These are phyloP conservation scores for Wickerhamomyces xylosicus DNA, from an alignment of 805 yeast species.

Conservation along the genomic window DNA sequence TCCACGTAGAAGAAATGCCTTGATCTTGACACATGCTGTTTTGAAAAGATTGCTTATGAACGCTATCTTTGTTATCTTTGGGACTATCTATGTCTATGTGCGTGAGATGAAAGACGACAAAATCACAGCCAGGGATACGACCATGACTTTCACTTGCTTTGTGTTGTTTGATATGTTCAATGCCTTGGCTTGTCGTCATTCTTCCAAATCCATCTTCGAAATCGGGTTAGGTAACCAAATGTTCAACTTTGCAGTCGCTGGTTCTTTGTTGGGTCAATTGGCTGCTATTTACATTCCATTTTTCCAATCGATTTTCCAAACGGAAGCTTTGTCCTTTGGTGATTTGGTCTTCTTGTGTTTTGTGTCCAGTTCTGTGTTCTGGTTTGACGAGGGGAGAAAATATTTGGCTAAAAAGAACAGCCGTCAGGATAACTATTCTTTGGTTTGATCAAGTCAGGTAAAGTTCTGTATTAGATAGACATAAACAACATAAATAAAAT, in stretches of 20 bases:
- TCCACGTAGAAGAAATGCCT: slow-evolving; percentile 85
- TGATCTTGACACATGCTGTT: slow-evolving; percentile 63
- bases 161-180: slow-evolving; percentile 95
- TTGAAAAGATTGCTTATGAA: slow-evolving; percentile 67
- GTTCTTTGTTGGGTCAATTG: slow-evolving; percentile 81
- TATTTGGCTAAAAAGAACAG: slow-evolving; percentile 15
- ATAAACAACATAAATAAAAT: too few species aligned
- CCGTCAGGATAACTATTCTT: slow-evolving; percentile 12
- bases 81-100: slow-evolving; percentile 81
- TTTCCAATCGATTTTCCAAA: slow-evolving; percentile 86
- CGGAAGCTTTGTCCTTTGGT: slow-evolving; percentile 70
- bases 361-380: slow-evolving; percentile 71
- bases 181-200: slow-evolving; percentile 88
- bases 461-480: not conserved
- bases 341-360: slow-evolving; percentile 57
- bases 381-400: slow-evolving; percentile 79
- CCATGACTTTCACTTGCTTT: slow-evolving; percentile 97
- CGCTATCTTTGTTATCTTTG: slow-evolving; percentile 67
- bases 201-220: slow-evolving; percentile 72
- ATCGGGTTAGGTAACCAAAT: slow-evolving; percentile 74
- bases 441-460: slow-evolving; percentile 15
- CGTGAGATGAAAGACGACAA: slow-evolving; percentile 77
- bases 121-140: slow-evolving; percentile 90
- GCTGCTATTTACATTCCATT: slow-evolving; percentile 92
- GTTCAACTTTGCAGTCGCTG: slow-evolving; percentile 89